These are phyloP conservation scores for Solanum neorickii DNA, from an alignment of 257 asterid species.

Conservation along the genomic window DNA sequence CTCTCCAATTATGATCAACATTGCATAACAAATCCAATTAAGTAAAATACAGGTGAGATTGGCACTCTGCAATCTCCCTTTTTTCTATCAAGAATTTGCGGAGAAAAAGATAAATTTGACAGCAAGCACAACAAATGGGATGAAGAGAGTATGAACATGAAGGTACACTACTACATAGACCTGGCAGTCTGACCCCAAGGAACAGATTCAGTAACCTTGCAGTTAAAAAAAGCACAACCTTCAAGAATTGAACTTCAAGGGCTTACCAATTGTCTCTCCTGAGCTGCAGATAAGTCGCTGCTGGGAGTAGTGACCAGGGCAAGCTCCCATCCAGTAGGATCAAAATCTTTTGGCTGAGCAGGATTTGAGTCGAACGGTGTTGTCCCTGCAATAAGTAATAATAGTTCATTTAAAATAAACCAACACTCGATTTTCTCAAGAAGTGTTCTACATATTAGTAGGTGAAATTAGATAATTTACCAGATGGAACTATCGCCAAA, in stretches of 20 bases:
- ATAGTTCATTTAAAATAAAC: not conserved
- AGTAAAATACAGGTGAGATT: not conserved
- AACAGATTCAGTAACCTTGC: not conserved
- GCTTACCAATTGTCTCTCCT: slow-evolving; percentile 88
- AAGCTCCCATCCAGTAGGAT: slow-evolving; percentile 96
- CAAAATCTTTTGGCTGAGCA: slow-evolving; percentile 42
- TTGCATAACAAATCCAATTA: not conserved
- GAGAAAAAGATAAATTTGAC: not conserved
- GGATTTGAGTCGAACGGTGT: slow-evolving; percentile 38
- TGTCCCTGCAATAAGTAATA: slow-evolving; percentile 30
- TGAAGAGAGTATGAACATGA: not conserved
- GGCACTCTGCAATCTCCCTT: not conserved
- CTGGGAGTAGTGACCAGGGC: slow-evolving; percentile 87
- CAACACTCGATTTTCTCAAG: not conserved
- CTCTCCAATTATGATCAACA: not conserved
- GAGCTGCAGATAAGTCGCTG: slow-evolving; percentile 62
- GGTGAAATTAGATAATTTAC: slow-evolving; percentile 24
- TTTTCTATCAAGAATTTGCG: not conserved
- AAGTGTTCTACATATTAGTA: not conserved
- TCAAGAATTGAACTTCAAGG: not conserved
- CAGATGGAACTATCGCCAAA: slow-evolving; percentile 82
- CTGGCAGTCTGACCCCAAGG: not conserved
- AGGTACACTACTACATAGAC: not conserved
- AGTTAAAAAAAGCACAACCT: not conserved
- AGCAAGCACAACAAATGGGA: not conserved